Base-by-base conservation (phyloP, 148 eudicot species). In the Cornus florida region DNA sequence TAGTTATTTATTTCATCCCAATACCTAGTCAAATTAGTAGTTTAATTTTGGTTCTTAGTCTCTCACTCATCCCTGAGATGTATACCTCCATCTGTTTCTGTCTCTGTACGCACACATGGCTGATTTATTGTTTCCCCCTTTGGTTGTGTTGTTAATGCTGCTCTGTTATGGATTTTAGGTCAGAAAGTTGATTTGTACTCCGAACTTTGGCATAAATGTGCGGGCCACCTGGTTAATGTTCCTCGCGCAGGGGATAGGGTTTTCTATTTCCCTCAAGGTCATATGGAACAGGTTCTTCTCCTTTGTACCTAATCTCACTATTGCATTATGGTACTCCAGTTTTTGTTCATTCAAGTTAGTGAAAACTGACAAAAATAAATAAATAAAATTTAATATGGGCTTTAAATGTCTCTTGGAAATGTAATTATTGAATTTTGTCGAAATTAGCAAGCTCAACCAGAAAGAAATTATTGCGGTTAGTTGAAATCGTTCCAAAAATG, bases 261-360 rank as follows among this genome's bases (percentile, higher is more conserved):
- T 10, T 76, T 76, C 60, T 76, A 76, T 23, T 66, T 76, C 41
- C 78, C 78, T 46, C 78, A 76, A 10, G 78, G 78, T 76, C 78
- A 76, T 28, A 76, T 76, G 13, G 78, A 76, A 43, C 78, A 76
- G 71, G 78, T 76, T 68, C 78, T 43, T 76, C 71, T 24, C n/a
- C 33, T 46, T 60, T 41, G 10, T 65, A 7, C 23, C 71, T 24
- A 39, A 76, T 66, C 23, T 13, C 11, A 14, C n/a, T 23, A 2
- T 50, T 6, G 38, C 3, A 50, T 48, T 14, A 4, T 23, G 22
- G 32, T 72, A 50, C 14, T 43, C 48, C 48, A 43, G 1, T 12
- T 19, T 50, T 50, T 16, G 62, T 50, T 72, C 75, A 23, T 72
- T 72, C 1, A 28, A 28, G 28, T 28, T 43, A 50, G 9, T 11